Evolutionary conservation across 805 yeast species (phyloP).

Genomic region (Monosporozyma servazzii): DNA sequence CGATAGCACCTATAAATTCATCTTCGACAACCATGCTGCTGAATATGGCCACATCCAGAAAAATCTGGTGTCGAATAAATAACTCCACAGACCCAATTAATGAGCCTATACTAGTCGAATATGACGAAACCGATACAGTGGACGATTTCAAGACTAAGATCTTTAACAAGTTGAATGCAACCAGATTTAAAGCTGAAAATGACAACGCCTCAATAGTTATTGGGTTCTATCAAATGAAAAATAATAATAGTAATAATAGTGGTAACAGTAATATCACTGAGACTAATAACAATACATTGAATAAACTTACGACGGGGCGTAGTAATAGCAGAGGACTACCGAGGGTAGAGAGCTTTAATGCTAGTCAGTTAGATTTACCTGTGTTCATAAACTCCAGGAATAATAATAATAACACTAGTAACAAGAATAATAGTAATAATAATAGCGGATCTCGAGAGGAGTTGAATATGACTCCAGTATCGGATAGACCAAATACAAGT

Average conservation of each 20-base stretch:
- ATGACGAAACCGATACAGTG: conserved; percentile 53
- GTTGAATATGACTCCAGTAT: not conserved
- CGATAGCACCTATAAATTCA: conserved; percentile 1
- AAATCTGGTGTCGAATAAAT: conserved; percentile 21
- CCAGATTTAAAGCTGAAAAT: conserved; percentile 54
- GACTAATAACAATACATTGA: not conserved
- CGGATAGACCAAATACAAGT: not conserved
- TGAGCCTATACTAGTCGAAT: conserved; percentile 59
- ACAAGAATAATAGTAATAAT: not conserved
- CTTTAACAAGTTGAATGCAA: conserved; percentile 39
- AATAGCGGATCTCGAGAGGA: not conserved
- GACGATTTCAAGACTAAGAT: conserved; percentile 74
- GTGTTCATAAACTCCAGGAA: not conserved
- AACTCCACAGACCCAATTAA: conserved; percentile 7
- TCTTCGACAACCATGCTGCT: conserved; percentile 4
- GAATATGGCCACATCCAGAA: conserved; percentile 8
- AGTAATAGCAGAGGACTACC: not conserved
- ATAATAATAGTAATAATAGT: not conserved
- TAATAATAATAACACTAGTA: not conserved
- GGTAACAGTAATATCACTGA: not conserved
- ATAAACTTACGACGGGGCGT: not conserved
- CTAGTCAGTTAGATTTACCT: conserved; percentile 2
- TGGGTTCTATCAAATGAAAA: conserved; percentile 29
- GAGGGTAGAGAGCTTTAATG: not conserved
- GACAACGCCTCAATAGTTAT: conserved; percentile 61